A percentile compares a stretch with the other conserved stretches of the same genome.
Evolutionary conservation across 1,284 basidiomycete species (phyloP).

Genomic region (Naganishia liquefaciens): DNA sequence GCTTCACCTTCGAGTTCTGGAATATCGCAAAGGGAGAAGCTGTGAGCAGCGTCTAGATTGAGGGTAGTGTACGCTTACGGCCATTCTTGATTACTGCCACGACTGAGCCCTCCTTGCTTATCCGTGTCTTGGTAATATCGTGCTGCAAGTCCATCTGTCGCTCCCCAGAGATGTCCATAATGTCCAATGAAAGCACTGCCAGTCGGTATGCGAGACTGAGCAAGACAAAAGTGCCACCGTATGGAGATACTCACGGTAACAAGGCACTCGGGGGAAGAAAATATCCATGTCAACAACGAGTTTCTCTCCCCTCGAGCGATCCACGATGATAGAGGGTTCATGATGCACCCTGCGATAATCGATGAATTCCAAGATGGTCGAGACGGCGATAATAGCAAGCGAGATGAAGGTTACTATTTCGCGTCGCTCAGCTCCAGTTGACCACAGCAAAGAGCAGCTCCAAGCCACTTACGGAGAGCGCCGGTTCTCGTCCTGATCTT

Average conservation of each 20-base stretch:
- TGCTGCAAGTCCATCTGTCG: slow-evolving; percentile 86
- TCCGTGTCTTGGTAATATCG: slow-evolving; percentile 80
- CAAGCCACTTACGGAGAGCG: slow-evolving; percentile 69
- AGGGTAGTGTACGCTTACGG: slow-evolving; percentile 37
- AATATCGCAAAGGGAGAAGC: neutral
- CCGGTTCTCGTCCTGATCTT: slow-evolving; percentile 95
- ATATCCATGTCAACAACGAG: slow-evolving; percentile 89
- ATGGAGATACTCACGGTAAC: slow-evolving; percentile 72
- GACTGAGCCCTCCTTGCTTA: slow-evolving; percentile 64
- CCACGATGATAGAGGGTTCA: slow-evolving; percentile 87
- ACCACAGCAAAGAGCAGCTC: neutral
- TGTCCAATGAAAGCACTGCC: slow-evolving; percentile 85
- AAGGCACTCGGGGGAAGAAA: slow-evolving; percentile 94
- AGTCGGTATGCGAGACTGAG: slow-evolving; percentile 1
- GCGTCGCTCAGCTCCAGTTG: neutral
- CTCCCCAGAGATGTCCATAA: slow-evolving; percentile 98
- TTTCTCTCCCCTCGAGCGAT: slow-evolving; percentile 91
- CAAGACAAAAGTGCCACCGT: neutral
- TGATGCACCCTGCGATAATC: slow-evolving; percentile 86
- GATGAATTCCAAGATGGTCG: slow-evolving; percentile 90
- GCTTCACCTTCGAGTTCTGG: slow-evolving; percentile 77
- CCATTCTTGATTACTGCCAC: slow-evolving; percentile 57
- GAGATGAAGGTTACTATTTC: slow-evolving; percentile 88
- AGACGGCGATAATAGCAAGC: slow-evolving; percentile 84
- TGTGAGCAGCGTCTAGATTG: neutral